These are phyloP conservation scores for Scedosporium minutisporum DNA, from an alignment of 2,329 filamentous ascomycete genomes.

Conservation along the genomic window DNA sequence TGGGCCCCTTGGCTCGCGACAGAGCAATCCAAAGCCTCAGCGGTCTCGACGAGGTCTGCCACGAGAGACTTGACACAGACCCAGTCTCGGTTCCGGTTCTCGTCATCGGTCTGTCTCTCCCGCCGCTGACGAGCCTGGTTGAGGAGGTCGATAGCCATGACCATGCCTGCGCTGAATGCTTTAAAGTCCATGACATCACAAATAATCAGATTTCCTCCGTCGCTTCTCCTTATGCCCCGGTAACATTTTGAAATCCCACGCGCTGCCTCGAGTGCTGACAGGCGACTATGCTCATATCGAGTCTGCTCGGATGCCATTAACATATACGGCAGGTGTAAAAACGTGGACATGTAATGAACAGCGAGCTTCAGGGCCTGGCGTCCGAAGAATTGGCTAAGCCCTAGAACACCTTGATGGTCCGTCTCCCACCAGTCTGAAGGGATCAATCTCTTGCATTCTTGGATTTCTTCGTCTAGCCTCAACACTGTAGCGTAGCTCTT, in stretches of 20 bases:
- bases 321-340: slow-evolving; percentile 37
- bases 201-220: slow-evolving; percentile 12
- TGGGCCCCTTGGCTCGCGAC: slow-evolving; percentile 32
- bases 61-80: not conserved
- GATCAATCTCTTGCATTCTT: slow-evolving; percentile 13
- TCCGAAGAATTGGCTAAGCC: slow-evolving; percentile 18
- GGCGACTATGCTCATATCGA: slow-evolving; percentile 26
- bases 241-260: slow-evolving; percentile 29
- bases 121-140: slow-evolving; percentile 15
- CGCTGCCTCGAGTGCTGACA: slow-evolving; percentile 28
- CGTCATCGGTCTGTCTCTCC: not conserved
- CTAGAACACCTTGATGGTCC: slow-evolving; percentile 9
- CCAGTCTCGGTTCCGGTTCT: not conserved
- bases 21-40: slow-evolving; percentile 22
- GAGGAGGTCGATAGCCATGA: slow-evolving; percentile 32
- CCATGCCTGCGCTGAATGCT: slow-evolving; percentile 33
- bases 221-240: slow-evolving; percentile 16
- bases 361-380: slow-evolving; percentile 26
- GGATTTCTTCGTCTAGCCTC: slow-evolving; percentile 29
- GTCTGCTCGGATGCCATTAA: slow-evolving; percentile 24
- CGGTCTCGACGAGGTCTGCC: not conserved
- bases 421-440: not conserved
- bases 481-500: slow-evolving; percentile 25
- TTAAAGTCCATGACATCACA: slow-evolving; percentile 39
- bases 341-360: slow-evolving; percentile 25